Evolutionary conservation across 441 rosid species (phyloP), one percentile per base, ranked within the genome.

Genomic region (Metrosideros polymorpha): DNA sequence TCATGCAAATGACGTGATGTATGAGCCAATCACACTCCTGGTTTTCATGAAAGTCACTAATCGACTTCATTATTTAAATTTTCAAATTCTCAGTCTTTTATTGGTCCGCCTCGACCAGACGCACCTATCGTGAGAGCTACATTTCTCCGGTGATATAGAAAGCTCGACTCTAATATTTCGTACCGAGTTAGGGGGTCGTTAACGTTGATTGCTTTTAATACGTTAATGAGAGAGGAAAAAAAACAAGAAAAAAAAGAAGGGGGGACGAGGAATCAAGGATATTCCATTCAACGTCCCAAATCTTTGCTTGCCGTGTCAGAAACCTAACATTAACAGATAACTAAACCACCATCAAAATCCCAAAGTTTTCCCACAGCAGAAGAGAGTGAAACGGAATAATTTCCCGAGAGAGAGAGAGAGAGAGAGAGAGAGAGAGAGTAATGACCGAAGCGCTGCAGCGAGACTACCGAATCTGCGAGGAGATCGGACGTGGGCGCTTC

Each of bases 401-500:
- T n/a, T n/a, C n/a, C n/a, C n/a, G 1, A 59, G 7, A 29, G 35
- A 49, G 19, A n/a, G 1, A 29, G 35, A 6, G 66, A 57, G 71
- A 66, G 49, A 39, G 7, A n/a, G 29, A 51, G 32, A 49, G 27
- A 27, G 18, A 14, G 63, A 9, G 66, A 85, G 86, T 83, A 51
- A 94, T 94, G 97, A 91, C 88, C 86, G 91, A 92, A 82, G 91
- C 91, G 19, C 85, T 94, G 61, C 88, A 86, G 82, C 84, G 89
- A 86, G 93, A 91, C 79, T 95, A 91, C 93, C 86, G 87, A 32
- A 35, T 94, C 61, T 66, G 84, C 82, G 93, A 90, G 39, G 96
- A 95, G 90, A 88, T 95, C 91, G 95, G 98, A 51, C 92, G 94
- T 27, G 98, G 98, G 32, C 88, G 94, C 61, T 95, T 93, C 87